Base-by-base conservation (phyloP, 129 eudicot genomes). In the Chrysanthemum lavandulifolium region DNA sequence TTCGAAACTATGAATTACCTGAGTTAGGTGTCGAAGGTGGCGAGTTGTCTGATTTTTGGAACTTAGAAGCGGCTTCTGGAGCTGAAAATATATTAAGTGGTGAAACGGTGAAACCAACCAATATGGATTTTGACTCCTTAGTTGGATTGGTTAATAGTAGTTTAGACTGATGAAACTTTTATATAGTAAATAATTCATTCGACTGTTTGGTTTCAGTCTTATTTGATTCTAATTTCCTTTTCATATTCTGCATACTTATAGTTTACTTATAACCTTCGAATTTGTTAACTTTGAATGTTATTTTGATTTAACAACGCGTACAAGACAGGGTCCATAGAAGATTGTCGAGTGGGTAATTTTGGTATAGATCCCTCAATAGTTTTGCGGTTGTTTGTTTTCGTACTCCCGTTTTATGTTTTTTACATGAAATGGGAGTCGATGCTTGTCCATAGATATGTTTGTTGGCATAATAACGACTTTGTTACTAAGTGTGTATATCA, bases 41-140 rank as follows among this genome's bases (percentile, higher is more conserved):
- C 10, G 82, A 78, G 55, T 25, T 92, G 61, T 78, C 96, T 45
- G 91, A 92, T 83, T 67, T 78, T 33, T 89, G 93, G 97, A 79
- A 92, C 59, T 59, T 83, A 40, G 47, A 40, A 57, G 78, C 67
- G 65, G 79, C 77, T 82, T 66, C 86, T 27, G 89, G 83, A 9
- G 68, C 65, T 60, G 92, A 81, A 67, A 76, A 56, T 67, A 73
- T 88, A 89, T 72, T 72, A 5, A 72, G 75, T 57, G 87, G 75
- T 56, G 96, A 23, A 23, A 23, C 25, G 25, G 25, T 23, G 25
- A 84, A 74, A 57, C 40, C 31, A 83, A 82, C 59, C 90, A 84
- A 16, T 76, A 66, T 64, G 87, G 79, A 18, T 78, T 72, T 65
- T 78, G 56, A 78, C 65, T 65, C 78, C 82, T 55, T 25, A 52